A percentile compares a stretch with the other conserved stretches of the same genome.
These are phyloP conservation scores for Fusarium sp. DNA, from an alignment of 2,329 filamentous ascomycete species.

Conservation along the genomic window DNA sequence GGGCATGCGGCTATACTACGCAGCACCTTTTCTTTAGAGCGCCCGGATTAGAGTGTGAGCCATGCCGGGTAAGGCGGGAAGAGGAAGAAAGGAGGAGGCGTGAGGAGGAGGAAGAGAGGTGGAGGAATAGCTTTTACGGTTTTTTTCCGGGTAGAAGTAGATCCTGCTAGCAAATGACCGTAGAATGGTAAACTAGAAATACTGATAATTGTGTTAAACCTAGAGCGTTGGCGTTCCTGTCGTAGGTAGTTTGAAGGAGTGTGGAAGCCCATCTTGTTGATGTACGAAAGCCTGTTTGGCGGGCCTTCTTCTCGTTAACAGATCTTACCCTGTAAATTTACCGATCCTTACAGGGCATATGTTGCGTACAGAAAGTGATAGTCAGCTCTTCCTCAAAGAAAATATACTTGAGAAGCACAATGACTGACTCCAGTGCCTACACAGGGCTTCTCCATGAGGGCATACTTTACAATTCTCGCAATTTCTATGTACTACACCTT, in stretches of 20 bases:
- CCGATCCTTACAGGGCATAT: fast-evolving
- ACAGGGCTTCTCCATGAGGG: fast-evolving
- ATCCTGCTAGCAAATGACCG: neutral
- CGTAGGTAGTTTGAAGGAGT: fast-evolving
- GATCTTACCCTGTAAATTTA: fast-evolving
- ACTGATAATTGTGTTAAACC: neutral
- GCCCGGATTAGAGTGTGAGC: neutral
- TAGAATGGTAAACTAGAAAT: fast-evolving
- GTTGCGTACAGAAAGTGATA: neutral
- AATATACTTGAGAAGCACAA: fast-evolving
- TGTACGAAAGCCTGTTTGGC: neutral
- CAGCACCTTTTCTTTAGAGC: neutral
- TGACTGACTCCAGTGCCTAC: no score
- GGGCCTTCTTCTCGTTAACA: neutral
- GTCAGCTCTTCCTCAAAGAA: fast-evolving
- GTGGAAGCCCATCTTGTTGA: neutral
- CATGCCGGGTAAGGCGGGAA: neutral
- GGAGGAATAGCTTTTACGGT: neutral
- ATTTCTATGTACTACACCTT: neutral
- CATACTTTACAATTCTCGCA: fast-evolving
- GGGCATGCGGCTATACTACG: fast-evolving
- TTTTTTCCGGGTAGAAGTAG: neutral
- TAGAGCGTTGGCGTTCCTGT: no score
- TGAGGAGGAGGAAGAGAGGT: neutral
- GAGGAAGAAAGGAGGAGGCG: neutral